Evolutionary conservation across 169 alveolate genomes (phyloP), one percentile per base, ranked within the genome.

Genomic region (Plasmodium berghei): DNA sequence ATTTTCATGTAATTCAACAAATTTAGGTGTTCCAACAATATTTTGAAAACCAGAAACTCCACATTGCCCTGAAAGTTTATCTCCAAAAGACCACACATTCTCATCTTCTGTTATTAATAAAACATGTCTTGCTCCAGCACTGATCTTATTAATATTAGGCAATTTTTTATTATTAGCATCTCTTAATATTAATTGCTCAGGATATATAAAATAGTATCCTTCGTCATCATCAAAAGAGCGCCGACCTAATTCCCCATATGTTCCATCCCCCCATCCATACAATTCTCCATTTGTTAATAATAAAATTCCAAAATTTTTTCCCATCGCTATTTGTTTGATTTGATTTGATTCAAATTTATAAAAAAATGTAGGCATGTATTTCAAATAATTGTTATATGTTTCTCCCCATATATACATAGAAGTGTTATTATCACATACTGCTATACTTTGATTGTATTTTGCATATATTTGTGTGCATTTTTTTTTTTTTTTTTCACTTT

Each of bases 111-210:
- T 94, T 56, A 94, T 73, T 64, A 95, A 77, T 45, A 95, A 87
- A 24, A 94, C 96, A 75, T 95, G 97, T 16, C 94, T 80, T 34
- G 91, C 95, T 16, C 97, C 97, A 40, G 93, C 96, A 12, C 96
- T 93, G 28, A 92, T 92, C 59, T 92, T 80, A 40, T 74, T 83
- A 20, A 95, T 70, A 28, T 77, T 40, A 45, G 73, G 72, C 28
- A 88, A 58, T 9, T 87, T 52, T 10, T 72, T 73, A 87, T 85
- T 88, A 45, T 80, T 77, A 42, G 93, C 67, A 54, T 86, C 93
- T 34, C 93, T 49, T 72, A 93, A 90, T 18, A 92, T 87, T 4
- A 89, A 88, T 5, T 56, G 90, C 48, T 85, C 85, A 49, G 92
- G 90, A 69, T 90, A 85, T 12, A 94, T 85, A 67, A 55, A 83